Conservation (phyloP, 768 basidiomycete genomes). For the Lentinula raphanica region DNA sequence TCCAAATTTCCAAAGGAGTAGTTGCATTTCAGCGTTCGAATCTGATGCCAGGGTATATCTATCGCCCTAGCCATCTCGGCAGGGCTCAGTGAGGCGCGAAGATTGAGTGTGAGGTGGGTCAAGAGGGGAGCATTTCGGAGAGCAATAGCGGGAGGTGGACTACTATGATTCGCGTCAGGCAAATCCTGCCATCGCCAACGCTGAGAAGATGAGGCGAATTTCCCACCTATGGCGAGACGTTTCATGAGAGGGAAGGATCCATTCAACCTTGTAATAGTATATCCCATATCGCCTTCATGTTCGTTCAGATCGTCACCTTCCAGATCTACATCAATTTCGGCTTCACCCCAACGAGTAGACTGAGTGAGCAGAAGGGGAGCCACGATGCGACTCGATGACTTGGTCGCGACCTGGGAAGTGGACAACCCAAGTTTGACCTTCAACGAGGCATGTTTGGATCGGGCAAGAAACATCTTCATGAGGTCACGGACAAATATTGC, state of each 20-base stretch:
- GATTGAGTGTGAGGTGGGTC: neutral
- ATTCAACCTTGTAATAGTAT: neutral
- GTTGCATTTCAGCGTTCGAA: neutral
- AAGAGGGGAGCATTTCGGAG: neutral
- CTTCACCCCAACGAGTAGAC: neutral
- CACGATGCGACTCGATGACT: neutral
- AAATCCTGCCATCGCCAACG: neutral
- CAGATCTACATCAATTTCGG: neutral
- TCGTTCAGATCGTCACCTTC: neutral
- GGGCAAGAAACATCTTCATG: neutral
- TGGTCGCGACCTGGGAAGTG: neutral
- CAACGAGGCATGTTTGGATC: neutral
- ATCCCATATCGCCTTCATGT: neutral
- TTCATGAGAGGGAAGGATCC: neutral
- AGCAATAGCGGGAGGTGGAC: neutral
- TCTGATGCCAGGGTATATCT: constrained; percentile 1
- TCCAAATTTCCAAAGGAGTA: constrained; percentile 1
- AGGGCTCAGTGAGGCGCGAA: neutral
- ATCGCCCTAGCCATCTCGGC: neutral
- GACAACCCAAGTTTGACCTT: neutral
- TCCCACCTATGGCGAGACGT: neutral
- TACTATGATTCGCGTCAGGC: neutral
- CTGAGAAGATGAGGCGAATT: neutral
- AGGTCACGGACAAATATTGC: neutral
- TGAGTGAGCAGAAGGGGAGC: neutral